Percentiles rank a stretch among this genome's conserved stretches.
Evolutionary conservation across 2,329 filamentous ascomycete species (phyloP).

Genomic region (Trichoderma sp.): DNA sequence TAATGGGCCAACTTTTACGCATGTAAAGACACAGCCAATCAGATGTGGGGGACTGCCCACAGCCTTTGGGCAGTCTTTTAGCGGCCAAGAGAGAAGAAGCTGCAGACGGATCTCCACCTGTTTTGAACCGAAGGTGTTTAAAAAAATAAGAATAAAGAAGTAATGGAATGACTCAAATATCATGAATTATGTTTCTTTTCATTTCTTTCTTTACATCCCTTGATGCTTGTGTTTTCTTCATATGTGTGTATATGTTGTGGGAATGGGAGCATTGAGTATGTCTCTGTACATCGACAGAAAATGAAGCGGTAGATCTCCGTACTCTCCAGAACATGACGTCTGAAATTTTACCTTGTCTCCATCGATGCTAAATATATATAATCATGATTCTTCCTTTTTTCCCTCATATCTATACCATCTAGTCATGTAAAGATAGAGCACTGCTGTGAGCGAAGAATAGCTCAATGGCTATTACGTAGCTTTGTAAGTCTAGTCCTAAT

Average conservation of each 20-base stretch:
- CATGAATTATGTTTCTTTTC: neutral
- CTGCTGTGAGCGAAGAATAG: neutral
- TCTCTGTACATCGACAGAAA: neutral
- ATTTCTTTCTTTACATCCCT: neutral
- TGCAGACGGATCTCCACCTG: neutral
- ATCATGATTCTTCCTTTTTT: neutral
- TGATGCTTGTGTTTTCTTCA: neutral
- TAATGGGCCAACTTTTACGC: conserved; percentile 1
- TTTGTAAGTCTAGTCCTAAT: neutral
- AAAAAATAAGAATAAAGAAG: too few species aligned
- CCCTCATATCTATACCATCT: neutral
- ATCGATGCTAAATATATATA: accelerated
- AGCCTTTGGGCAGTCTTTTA: neutral
- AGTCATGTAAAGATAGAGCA: neutral
- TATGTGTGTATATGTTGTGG: neutral
- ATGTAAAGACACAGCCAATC: conserved; percentile 1
- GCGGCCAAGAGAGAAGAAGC: neutral
- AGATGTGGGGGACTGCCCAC: neutral
- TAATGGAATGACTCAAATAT: neutral
- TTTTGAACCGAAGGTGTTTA: neutral
- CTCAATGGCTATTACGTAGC: neutral
- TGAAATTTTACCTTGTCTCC: too few species aligned
- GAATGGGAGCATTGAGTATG: neutral
- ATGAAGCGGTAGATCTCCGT: neutral
- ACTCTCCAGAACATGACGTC: too few species aligned